Evolutionary conservation across 352 stramenopile species (phyloP).

Genomic region (Phytophthora megakarya): DNA sequence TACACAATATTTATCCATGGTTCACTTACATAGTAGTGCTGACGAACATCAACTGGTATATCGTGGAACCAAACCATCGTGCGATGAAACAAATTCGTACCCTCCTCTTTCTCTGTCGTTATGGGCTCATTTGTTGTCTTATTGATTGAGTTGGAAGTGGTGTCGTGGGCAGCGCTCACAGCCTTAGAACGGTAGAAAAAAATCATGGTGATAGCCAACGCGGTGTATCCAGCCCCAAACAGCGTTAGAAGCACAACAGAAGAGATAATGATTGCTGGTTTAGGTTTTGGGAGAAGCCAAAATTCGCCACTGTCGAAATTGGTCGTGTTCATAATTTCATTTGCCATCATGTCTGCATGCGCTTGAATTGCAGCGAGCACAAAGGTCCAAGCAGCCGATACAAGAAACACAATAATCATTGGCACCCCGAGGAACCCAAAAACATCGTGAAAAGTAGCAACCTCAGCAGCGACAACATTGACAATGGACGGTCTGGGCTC

Average conservation of each 20-base stretch:
- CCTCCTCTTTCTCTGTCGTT: neutral
- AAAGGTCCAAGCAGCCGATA: constrained; percentile 42
- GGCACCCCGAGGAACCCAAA: constrained; percentile 43
- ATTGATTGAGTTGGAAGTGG: neutral
- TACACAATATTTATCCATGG: neutral
- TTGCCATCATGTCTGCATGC: constrained; percentile 35
- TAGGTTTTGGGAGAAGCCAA: constrained; percentile 42
- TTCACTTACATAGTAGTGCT: constrained; percentile 22
- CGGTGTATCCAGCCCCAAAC: constrained; percentile 39
- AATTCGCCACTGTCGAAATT: constrained; percentile 51
- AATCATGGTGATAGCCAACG: constrained; percentile 39
- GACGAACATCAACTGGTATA: constrained; percentile 15
- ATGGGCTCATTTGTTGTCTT: neutral
- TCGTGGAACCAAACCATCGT: constrained; percentile 2
- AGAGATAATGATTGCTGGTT: constrained; percentile 22
- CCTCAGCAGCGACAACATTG: constrained; percentile 9
- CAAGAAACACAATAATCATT: constrained; percentile 42
- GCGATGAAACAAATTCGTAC: neutral
- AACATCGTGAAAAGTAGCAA: constrained; percentile 34
- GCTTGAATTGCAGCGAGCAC: constrained; percentile 43
- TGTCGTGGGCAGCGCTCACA: neutral
- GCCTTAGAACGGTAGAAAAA: constrained; percentile 24
- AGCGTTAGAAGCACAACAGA: constrained; percentile 31
- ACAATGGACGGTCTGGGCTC: constrained; percentile 13
- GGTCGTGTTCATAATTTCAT: constrained; percentile 43